Evolutionary conservation across 2,329 filamentous ascomycete genomes (phyloP), one percentile per base, ranked within the genome.

Genomic region (Trichoderma cornu-damae): DNA sequence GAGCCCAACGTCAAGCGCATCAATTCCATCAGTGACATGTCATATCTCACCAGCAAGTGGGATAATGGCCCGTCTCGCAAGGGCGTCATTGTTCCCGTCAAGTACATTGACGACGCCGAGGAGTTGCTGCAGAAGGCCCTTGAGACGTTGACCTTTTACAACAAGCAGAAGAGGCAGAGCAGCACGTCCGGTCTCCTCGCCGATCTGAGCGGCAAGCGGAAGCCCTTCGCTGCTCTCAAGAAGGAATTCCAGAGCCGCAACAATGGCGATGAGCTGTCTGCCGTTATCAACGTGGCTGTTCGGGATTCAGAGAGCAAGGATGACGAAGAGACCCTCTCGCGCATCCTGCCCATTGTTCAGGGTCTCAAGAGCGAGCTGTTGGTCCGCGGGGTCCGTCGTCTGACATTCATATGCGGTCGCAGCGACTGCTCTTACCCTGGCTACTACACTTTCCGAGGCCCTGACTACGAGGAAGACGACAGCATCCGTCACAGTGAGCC

Each of bases 381-480:
- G 24, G 78, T 86, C 54, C 90, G 88, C 65, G 85, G 87, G 50
- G 87, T 99, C 48, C 91, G 94, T 63, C 89, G 94, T 64, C 77
- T 99, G 57, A 96, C 92, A 49, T 96, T 99, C 77, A 94, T 97
- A 72, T 96, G 92, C 69, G 94, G 94, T 57, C 90, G 90, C 78
- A 90, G 87, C 69, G 90, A 99, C 69, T 94, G 92, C 56, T 90
- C 90, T 12, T 96, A 97, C 73, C 94, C 93, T 20, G 91, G 90
- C 47, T 97, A 99, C 82, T 97, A 89, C 81, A 99, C 94, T 42
- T 99, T 97, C 90, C 88, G 94, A 70, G 93, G 93, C 5, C 93
- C 94, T 26, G 76, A 79, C 51, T 99, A 96, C 73, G 80, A 84
- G 52, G 94, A 99, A 74, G 94, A 99, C 68, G 85, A 89, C 72